phyloP scores from a whole-genome alignment of 73 alveolate species.

The Tetrahymena thermophila region DNA sequence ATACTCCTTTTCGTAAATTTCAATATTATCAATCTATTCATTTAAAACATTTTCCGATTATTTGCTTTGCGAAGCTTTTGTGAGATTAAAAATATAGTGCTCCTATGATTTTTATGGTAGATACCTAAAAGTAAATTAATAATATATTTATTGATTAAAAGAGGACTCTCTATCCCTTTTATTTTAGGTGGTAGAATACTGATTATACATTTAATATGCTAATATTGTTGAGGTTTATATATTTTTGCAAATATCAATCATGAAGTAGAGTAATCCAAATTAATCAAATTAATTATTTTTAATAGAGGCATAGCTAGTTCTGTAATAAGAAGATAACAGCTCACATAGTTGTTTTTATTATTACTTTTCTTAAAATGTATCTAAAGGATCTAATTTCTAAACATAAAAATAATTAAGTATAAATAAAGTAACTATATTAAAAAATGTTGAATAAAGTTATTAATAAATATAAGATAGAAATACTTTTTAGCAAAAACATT shows the following conservation, averaged over 20 bases:
- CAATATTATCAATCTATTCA: background rate
- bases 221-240: background rate
- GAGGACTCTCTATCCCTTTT: background rate
- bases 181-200: background rate
- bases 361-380: background rate
- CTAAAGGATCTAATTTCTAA: background rate
- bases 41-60: background rate
- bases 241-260: background rate
- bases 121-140: background rate
- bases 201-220: background rate
- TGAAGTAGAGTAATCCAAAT: background rate
- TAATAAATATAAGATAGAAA: background rate
- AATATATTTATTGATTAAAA: background rate
- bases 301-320: background rate
- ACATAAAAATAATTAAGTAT: background rate
- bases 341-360: background rate
- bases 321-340: background rate
- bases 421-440: background rate
- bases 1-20: background rate
- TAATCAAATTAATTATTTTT: background rate
- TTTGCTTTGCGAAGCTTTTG: background rate
- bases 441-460: background rate
- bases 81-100: background rate
- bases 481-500: background rate
- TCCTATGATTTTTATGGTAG: background rate